Evolutionary conservation across 805 yeast genomes (phyloP), one percentile per base, ranked within the genome.

Genomic region (Tetrapisispora nanseiensis): DNA sequence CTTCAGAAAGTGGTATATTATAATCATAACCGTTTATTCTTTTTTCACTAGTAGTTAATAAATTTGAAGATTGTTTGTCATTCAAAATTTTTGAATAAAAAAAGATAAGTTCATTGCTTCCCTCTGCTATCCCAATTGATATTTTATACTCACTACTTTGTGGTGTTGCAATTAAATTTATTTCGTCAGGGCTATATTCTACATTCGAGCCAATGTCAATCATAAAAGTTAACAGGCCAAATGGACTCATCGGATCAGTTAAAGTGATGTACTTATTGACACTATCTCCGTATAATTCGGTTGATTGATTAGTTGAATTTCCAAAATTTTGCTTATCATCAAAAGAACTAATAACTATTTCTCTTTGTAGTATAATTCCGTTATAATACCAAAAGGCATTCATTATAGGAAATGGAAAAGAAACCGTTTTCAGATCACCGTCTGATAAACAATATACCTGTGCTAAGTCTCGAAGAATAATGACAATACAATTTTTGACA

Each of bases 161-260:
- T 3, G 63, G 61, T 39, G 59, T 54, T 27, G 50, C 39, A n/a
- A 59, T 26, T 46, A 61, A 44, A 24, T 48, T 44, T 6, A 50
- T 34, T 42, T 52, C 37, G 15, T 16, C 19, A 23, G 42, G 29
- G 45, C 32, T 18, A 29, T 29, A 33, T 66, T 72, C 71, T 63
- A 55, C 75, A 56, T 49, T 70, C 72, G 16, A 13, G 6, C 46
- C 63, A 57, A 10, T 73, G 62, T 54, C 69, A 40, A 87, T 77
- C 0, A 86, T 76, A 0, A 90, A 78, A 1, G 78, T 76, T 4
- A 86, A 73, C 4, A 76, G 65, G 2, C 95, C 86, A 43, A 84
- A 70, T 4, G 85, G 92, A 2, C 76, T 74, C 46, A 82, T 63
- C 1, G 95, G 90, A 55, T 85, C 94, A 1, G 78, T 70, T 45